phyloP scores from a whole-genome alignment of 371 early-diverging fungal species.

The Actinomucor elegans region DNA sequence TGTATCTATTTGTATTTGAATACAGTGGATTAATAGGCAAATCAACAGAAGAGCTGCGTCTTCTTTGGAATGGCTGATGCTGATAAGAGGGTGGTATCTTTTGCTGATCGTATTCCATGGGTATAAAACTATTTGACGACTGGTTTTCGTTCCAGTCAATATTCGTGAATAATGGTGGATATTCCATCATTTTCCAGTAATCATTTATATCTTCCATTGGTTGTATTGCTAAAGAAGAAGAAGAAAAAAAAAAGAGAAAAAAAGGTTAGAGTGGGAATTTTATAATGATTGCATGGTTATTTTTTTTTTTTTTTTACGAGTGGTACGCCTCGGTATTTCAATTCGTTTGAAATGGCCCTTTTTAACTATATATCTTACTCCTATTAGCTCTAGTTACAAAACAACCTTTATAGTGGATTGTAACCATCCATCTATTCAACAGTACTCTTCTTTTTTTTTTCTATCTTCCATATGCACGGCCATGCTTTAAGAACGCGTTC shows the following conservation, averaged over 20 bases:
- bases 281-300: no score
- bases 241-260: constrained; percentile 4
- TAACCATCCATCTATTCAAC: no score
- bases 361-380: no score
- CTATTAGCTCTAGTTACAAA: no score
- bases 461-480: no score
- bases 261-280: no score
- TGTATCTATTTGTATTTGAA: constrained; percentile 13
- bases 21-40: constrained; percentile 28
- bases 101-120: constrained; percentile 13
- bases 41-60: constrained; percentile 32
- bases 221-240: neutral
- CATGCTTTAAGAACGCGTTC: no score
- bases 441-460: no score
- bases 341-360: no score
- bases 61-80: constrained; percentile 24
- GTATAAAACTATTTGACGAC: constrained; percentile 4
- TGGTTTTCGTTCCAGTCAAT: constrained; percentile 21
- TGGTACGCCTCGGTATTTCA: no score
- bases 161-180: constrained; percentile 19
- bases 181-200: constrained; percentile 13
- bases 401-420: no score
- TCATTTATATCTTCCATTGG: constrained; percentile 23
- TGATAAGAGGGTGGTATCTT: constrained; percentile 13
- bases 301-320: no score